These are phyloP conservation scores for Laguncularia racemosa DNA, from an alignment of 345 rosid genomes.

Conservation along the genomic window DNA sequence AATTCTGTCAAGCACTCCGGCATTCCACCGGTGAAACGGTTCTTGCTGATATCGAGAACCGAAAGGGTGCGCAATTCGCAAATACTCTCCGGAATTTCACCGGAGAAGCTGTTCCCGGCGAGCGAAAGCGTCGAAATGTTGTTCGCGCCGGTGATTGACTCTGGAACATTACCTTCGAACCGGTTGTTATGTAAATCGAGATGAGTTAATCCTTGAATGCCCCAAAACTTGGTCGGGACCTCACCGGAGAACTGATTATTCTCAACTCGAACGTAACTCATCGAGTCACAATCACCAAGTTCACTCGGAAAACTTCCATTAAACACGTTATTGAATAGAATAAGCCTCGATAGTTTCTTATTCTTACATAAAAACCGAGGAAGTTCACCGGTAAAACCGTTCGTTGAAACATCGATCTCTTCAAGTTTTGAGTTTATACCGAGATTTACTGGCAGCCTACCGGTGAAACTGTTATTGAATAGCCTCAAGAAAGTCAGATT, in stretches of 20 bases:
- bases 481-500: conserved; percentile 38
- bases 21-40: conserved; percentile 33
- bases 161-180: conserved; percentile 47
- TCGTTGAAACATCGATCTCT: conserved; percentile 64
- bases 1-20: conserved; percentile 41
- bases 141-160: conserved; percentile 26
- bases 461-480: conserved; percentile 72
- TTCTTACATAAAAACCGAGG: conserved; percentile 49
- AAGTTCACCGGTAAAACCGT: conserved; percentile 40
- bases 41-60: conserved; percentile 35
- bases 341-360: conserved; percentile 26
- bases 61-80: conserved; percentile 27
- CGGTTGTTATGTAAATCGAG: conserved; percentile 42
- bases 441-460: conserved; percentile 41
- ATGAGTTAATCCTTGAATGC: conserved; percentile 18
- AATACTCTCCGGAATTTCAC: conserved; percentile 33
- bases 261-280: conserved; percentile 38
- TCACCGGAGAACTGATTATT: conserved; percentile 44
- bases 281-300: conserved; percentile 39
- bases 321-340: conserved; percentile 43
- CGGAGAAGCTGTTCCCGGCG: conserved; percentile 48
- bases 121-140: conserved; percentile 22
- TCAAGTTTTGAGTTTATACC: conserved; percentile 40
- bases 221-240: conserved; percentile 46
- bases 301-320: conserved; percentile 45